A percentile compares a stretch with the other conserved stretches of the same genome.
These are phyloP conservation scores for Calonectria pteridis DNA, from an alignment of 2,329 filamentous ascomycete species.

Conservation along the genomic window DNA sequence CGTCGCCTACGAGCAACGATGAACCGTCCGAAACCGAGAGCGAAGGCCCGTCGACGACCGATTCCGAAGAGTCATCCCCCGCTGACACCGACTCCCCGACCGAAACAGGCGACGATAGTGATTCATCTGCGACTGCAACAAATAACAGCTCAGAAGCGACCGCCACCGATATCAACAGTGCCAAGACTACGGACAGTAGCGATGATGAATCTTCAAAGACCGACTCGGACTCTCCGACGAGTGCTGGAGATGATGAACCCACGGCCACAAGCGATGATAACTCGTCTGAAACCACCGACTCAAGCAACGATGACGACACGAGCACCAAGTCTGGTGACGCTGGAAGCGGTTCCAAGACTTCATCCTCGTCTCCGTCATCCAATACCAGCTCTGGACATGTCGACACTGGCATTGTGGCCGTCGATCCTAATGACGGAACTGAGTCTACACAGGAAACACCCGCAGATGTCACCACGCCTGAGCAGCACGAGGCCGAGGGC, in stretches of 20 bases:
- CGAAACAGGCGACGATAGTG: not conserved
- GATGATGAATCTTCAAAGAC: not conserved
- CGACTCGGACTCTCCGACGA: not conserved
- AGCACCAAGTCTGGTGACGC: not conserved
- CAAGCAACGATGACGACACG: not conserved
- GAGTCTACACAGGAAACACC: constrained; percentile 5
- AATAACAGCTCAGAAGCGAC: not conserved
- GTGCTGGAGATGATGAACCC: not conserved
- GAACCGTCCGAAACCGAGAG: constrained; percentile 1
- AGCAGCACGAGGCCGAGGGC: constrained; percentile 18
- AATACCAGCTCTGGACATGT: not conserved
- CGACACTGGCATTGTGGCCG: constrained; percentile 17
- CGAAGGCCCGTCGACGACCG: constrained; percentile 2
- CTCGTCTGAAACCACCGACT: not conserved
- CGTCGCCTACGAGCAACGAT: not conserved
- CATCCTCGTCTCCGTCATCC: not conserved
- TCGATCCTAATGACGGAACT: not conserved
- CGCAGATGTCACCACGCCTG: constrained; percentile 1
- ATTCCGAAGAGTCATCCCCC: not conserved
- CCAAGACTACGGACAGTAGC: not conserved
- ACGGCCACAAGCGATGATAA: not conserved
- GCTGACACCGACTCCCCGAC: constrained; percentile 3
- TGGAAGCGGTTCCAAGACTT: not conserved
- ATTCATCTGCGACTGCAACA: not conserved
- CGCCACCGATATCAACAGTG: not conserved